phyloP scores from a whole-genome alignment of 2,329 filamentous ascomycete genomes.

The Acephala macrosclerotiorum region DNA sequence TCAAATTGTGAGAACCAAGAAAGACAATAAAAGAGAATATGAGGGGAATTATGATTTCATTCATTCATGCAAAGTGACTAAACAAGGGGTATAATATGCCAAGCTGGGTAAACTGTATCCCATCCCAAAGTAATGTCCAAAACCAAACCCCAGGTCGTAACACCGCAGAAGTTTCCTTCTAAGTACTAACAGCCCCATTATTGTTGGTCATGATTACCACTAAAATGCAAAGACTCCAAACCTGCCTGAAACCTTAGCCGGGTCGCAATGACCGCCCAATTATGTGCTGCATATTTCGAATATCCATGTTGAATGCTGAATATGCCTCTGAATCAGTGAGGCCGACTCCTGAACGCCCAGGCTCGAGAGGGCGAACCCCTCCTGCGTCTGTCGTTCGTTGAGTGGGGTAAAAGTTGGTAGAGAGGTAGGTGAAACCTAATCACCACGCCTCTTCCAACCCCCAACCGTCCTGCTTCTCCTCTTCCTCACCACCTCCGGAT shows the following conservation, averaged over 20 bases:
- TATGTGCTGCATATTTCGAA: background rate
- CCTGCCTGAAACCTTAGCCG: background rate
- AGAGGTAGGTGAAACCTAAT: slow-evolving; percentile 37
- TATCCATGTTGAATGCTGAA: slow-evolving; percentile 5
- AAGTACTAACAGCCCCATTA: background rate
- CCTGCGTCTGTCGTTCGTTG: too few species aligned
- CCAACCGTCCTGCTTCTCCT: slow-evolving; percentile 37
- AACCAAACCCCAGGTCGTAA: background rate
- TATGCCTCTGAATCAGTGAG: too few species aligned
- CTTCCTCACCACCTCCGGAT: slow-evolving; percentile 51
- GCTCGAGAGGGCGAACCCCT: too few species aligned
- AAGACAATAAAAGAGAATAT: background rate
- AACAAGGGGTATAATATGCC: slow-evolving; percentile 10
- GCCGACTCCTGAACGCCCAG: too few species aligned
- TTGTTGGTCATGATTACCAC: background rate
- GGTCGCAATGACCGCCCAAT: background rate
- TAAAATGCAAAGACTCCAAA: background rate
- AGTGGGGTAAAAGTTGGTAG: too few species aligned
- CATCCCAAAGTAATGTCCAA: background rate
- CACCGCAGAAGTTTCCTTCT: background rate
- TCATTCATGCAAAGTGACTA: slow-evolving; percentile 2
- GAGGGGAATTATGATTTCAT: background rate
- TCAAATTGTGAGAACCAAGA: background rate
- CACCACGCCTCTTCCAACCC: slow-evolving; percentile 25
- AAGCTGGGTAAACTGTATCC: background rate